Evolutionary conservation across 805 yeast genomes (phyloP).

Genomic region (Yamadazyma sp.): DNA sequence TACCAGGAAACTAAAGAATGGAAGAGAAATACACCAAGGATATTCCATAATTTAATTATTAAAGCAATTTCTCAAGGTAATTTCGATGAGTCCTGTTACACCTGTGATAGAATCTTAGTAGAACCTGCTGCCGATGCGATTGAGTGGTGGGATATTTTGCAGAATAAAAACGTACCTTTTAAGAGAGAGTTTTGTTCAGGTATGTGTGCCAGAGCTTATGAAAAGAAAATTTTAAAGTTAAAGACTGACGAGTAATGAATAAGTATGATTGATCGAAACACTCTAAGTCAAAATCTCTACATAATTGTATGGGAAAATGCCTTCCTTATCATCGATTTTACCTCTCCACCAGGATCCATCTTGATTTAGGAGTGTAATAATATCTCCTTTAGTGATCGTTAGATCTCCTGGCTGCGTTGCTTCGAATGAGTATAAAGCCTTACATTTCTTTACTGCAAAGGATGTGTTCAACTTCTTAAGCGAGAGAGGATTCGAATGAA

Average conservation of each 20-base stretch:
- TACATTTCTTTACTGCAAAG: constrained; percentile 18
- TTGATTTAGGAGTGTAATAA: constrained; percentile 33
- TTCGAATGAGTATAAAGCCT: constrained; percentile 39
- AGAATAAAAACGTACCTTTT: constrained; percentile 49
- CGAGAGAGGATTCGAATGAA: no score
- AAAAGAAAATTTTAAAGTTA: constrained; percentile 1
- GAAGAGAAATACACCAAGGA: constrained; percentile 46
- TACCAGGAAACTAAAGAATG: constrained; percentile 52
- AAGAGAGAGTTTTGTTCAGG: constrained; percentile 56
- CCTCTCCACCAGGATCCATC: constrained; percentile 39
- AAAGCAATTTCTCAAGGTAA: constrained; percentile 52
- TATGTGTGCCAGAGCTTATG: constrained; percentile 36
- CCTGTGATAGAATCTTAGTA: constrained; percentile 46
- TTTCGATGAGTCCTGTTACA: constrained; percentile 51
- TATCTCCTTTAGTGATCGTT: constrained; percentile 40
- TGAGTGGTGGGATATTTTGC: constrained; percentile 68
- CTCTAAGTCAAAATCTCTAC: constrained; percentile 14
- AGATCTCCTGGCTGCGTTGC: constrained; percentile 42
- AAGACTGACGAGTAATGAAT: not conserved
- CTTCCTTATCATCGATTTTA: constrained; percentile 20
- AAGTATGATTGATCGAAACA: not conserved
- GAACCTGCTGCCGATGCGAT: constrained; percentile 57
- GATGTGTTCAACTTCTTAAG: no score
- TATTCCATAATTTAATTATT: constrained; percentile 45
- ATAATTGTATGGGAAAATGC: constrained; percentile 29